phyloP scores from a whole-genome alignment of 345 rosid genomes.

The Iberis pinnata region DNA sequence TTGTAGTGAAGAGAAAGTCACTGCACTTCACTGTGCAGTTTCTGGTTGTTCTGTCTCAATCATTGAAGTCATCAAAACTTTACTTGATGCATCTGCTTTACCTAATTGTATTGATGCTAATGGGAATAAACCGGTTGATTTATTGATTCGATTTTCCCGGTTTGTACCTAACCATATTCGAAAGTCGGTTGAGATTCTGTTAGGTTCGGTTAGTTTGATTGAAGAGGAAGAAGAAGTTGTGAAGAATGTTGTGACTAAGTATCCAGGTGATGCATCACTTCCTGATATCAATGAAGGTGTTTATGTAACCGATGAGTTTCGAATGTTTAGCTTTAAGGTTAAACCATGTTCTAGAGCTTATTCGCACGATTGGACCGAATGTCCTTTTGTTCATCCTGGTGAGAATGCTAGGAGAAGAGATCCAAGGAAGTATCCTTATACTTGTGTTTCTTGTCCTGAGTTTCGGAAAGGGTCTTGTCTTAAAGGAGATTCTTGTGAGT shows the following conservation, averaged over 20 bases:
- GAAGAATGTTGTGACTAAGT: constrained; percentile 33
- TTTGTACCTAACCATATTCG: constrained; percentile 23
- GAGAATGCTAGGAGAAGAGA: constrained; percentile 99
- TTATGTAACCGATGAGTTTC: constrained; percentile 80
- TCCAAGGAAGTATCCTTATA: constrained; percentile 85
- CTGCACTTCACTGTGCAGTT: constrained; percentile 92
- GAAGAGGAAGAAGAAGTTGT: constrained; percentile 35
- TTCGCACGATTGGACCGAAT: constrained; percentile 98
- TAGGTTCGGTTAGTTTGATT: constrained; percentile 44
- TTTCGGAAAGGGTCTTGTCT: constrained; percentile 91
- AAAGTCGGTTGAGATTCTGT: constrained; percentile 53
- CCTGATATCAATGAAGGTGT: constrained; percentile 93
- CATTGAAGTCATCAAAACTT: constrained; percentile 38
- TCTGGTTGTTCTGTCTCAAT: constrained; percentile 56
- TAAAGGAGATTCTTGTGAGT: constrained; percentile 85
- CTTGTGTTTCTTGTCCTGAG: constrained; percentile 97
- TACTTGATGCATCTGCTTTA: constrained; percentile 69
- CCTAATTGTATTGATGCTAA: constrained; percentile 42
- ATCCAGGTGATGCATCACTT: constrained; percentile 68
- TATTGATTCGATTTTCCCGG: constrained; percentile 34
- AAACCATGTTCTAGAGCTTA: constrained; percentile 98
- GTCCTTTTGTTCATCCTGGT: constrained; percentile 97
- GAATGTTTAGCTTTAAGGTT: constrained; percentile 89
- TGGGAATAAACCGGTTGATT: constrained; percentile 65
- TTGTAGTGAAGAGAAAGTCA: constrained; percentile 68